A percentile compares a stretch with the other conserved stretches of the same genome.
These are phyloP conservation scores for Saururus chinensis DNA, from an alignment of 164 flowering plant species.

Conservation along the genomic window DNA sequence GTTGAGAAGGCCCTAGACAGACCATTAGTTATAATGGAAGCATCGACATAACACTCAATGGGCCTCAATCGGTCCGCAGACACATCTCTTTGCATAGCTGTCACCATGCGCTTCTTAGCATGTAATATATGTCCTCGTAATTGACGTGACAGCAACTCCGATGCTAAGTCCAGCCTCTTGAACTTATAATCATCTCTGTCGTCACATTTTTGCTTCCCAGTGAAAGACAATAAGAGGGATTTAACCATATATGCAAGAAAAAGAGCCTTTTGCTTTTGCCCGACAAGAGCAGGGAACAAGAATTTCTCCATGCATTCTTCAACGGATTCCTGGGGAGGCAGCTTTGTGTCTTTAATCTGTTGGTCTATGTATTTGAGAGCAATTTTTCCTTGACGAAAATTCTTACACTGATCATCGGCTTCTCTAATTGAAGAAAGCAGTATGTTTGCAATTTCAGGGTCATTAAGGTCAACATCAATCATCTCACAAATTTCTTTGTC, in stretches of 20 bases:
- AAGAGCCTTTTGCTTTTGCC: slow-evolving; percentile 47
- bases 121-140: slow-evolving; percentile 54
- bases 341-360: slow-evolving; percentile 23
- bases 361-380: slow-evolving; percentile 32
- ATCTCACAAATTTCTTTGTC: slow-evolving; percentile 66
- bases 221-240: slow-evolving; percentile 50
- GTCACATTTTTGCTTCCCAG: slow-evolving; percentile 58
- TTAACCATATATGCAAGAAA: slow-evolving; percentile 90
- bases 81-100: slow-evolving; percentile 73
- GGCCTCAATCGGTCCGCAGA: slow-evolving; percentile 53
- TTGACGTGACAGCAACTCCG: slow-evolving; percentile 75
- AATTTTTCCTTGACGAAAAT: slow-evolving; percentile 37
- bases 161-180: slow-evolving; percentile 78
- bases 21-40: slow-evolving; percentile 81
- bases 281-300: slow-evolving; percentile 49
- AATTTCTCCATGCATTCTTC: slow-evolving; percentile 38
- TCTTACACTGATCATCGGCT: slow-evolving; percentile 50
- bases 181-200: slow-evolving; percentile 80
- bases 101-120: slow-evolving; percentile 71
- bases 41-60: slow-evolving; percentile 68
- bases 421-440: slow-evolving; percentile 63
- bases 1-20: slow-evolving; percentile 88
- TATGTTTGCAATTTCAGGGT: slow-evolving; percentile 39
- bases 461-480: slow-evolving; percentile 41
- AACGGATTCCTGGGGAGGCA: slow-evolving; percentile 52